A percentile compares a stretch with the other conserved stretches of the same genome.
phyloP scores from a whole-genome alignment of 2,329 filamentous ascomycete species.

The Coccinonectria pachysandricola region DNA sequence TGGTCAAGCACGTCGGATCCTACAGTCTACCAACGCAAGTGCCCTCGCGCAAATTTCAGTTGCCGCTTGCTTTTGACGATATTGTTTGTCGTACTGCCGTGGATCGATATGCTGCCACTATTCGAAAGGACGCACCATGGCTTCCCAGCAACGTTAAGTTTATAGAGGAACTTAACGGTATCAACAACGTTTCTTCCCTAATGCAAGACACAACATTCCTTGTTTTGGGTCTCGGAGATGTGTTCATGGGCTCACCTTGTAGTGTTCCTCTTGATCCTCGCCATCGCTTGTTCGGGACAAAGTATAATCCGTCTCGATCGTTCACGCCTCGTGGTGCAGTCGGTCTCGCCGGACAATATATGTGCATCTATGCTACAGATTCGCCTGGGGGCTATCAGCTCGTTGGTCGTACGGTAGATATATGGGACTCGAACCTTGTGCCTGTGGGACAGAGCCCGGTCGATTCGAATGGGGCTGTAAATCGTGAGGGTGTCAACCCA shows the following conservation, averaged over 20 bases:
- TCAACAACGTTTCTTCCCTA: slow-evolving; percentile 17
- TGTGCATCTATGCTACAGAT: slow-evolving; percentile 29
- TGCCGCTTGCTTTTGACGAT: slow-evolving; percentile 31
- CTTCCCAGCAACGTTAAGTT: slow-evolving; percentile 53
- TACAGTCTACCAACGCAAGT: slow-evolving; percentile 15
- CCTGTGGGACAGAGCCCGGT: slow-evolving; percentile 1
- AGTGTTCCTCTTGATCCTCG: slow-evolving; percentile 25
- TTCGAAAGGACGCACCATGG: slow-evolving; percentile 50
- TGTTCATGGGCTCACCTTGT: slow-evolving; percentile 29
- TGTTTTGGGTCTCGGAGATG: slow-evolving; percentile 28
- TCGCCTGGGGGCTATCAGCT: slow-evolving; percentile 29
- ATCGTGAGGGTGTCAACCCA: slow-evolving; percentile 5
- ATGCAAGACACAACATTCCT: slow-evolving; percentile 25
- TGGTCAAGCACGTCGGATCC: slow-evolving; percentile 14
- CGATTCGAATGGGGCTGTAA: neutral
- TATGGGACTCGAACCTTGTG: slow-evolving; percentile 19
- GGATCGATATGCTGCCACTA: slow-evolving; percentile 50
- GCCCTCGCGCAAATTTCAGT: slow-evolving; percentile 20
- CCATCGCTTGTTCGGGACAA: slow-evolving; percentile 26
- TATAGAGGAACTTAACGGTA: slow-evolving; percentile 24
- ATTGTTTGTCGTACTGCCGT: slow-evolving; percentile 37
- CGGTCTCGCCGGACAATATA: slow-evolving; percentile 27
- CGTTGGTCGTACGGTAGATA: slow-evolving; percentile 24
- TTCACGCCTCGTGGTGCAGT: slow-evolving; percentile 26
- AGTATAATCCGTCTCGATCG: slow-evolving; percentile 28